These are phyloP conservation scores for Aurantiochytrium sp. DNA, from an alignment of 108 stramenopile genomes.

Conservation along the genomic window DNA sequence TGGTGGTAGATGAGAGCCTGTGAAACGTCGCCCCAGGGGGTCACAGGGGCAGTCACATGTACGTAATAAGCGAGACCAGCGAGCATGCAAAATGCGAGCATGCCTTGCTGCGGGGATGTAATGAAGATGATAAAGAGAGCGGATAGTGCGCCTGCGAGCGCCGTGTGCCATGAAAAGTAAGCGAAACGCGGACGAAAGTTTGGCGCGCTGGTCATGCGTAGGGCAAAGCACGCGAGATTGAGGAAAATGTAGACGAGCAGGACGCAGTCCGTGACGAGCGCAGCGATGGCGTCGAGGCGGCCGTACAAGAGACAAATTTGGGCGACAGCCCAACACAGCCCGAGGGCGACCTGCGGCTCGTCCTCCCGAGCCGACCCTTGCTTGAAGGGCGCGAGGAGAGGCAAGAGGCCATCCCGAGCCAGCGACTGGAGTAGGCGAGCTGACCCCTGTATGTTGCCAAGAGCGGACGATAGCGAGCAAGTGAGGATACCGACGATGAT, in stretches of 20 bases:
- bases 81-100: not conserved
- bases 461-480: not conserved
- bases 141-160: not conserved
- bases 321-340: not conserved
- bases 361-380: not conserved
- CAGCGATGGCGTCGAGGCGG: constrained; percentile 13
- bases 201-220: constrained; percentile 16
- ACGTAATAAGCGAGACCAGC: not conserved
- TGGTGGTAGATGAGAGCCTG: constrained; percentile 28
- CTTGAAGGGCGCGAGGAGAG: not conserved
- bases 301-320: not conserved
- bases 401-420: constrained; percentile 24
- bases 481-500: constrained; percentile 20
- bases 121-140: constrained; percentile 13
- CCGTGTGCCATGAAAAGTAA: constrained; percentile 30
- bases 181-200: constrained; percentile 24
- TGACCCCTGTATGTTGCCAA: constrained; percentile 1
- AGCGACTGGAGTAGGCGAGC: constrained; percentile 19
- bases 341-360: constrained; percentile 17
- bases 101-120: not conserved
- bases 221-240: constrained; percentile 11
- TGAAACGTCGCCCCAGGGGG: constrained; percentile 21
- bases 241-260: constrained; percentile 14
- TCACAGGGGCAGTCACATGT: not conserved
- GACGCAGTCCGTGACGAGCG: constrained; percentile 25